A percentile compares a stretch with the other conserved stretches of the same genome.
phyloP scores from a whole-genome alignment of 2,329 filamentous ascomycete genomes.

The Colletotrichum agaves region DNA sequence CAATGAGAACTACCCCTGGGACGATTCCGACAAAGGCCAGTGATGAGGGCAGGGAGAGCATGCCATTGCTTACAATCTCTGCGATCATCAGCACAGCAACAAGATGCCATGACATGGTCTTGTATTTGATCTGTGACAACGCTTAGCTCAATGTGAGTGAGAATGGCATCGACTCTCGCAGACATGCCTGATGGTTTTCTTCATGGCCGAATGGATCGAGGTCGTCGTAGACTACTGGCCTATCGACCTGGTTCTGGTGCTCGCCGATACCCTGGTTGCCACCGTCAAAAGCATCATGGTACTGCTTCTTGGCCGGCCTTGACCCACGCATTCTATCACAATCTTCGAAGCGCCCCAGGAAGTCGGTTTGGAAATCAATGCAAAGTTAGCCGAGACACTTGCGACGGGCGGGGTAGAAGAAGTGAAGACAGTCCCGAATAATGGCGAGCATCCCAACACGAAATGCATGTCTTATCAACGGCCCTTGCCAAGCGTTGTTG shows the following conservation, averaged over 20 bases:
- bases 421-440: not conserved
- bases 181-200: conserved; percentile 22
- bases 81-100: conserved; percentile 66
- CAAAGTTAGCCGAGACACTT: not conserved
- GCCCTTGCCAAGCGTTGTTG: not conserved
- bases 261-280: not conserved
- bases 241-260: not conserved
- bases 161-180: too few relatives aligned
- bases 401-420: not conserved
- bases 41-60: conserved; percentile 63
- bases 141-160: not conserved
- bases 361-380: not conserved
- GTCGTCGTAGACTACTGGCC: conserved; percentile 31
- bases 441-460: not conserved
- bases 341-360: not conserved
- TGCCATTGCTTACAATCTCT: conserved; percentile 65
- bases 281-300: not conserved
- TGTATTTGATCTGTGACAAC: conserved; percentile 57
- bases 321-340: not conserved
- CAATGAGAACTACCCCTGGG: conserved; percentile 57
- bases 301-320: conserved; percentile 12
- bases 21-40: conserved; percentile 61
- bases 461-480: conserved; percentile 5
- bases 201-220: conserved; percentile 36
- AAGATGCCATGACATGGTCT: conserved; percentile 62